phyloP scores from a whole-genome alignment of 345 rosid genomes.

The Lepidium sativum region DNA sequence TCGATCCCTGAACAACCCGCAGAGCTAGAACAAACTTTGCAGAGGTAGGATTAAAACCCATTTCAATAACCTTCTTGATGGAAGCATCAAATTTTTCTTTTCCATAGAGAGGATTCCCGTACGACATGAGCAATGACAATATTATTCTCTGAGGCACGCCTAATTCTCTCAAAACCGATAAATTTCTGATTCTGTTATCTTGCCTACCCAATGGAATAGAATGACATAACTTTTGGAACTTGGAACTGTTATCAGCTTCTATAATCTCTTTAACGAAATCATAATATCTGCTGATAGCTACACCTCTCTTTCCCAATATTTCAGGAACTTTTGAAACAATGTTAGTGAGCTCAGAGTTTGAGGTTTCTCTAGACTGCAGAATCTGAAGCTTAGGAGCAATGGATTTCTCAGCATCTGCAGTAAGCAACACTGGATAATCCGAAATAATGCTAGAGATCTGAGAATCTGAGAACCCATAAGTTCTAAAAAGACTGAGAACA shows the following conservation, averaged over 20 bases:
- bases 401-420: background rate
- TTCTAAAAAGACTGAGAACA: background rate
- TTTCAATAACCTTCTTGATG: background rate
- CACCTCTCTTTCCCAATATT: background rate
- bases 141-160: conserved; percentile 13
- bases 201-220: background rate
- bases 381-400: conserved; percentile 14
- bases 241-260: background rate
- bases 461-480: conserved; percentile 15
- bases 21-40: background rate
- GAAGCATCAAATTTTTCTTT: background rate
- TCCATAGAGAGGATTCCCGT: background rate
- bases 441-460: conserved; percentile 9
- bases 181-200: background rate
- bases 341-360: background rate
- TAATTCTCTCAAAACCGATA: background rate
- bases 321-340: background rate
- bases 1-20: background rate
- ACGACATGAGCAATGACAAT: background rate
- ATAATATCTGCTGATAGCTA: background rate
- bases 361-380: conserved; percentile 10
- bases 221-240: background rate
- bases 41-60: conserved; percentile 16
- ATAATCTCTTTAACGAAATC: background rate
- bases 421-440: background rate